Percentiles rank a stretch among this genome's conserved stretches.
Conservation (phyloP, 2,329 filamentous ascomycete genomes). For the Cladobotryum protrusum region DNA sequence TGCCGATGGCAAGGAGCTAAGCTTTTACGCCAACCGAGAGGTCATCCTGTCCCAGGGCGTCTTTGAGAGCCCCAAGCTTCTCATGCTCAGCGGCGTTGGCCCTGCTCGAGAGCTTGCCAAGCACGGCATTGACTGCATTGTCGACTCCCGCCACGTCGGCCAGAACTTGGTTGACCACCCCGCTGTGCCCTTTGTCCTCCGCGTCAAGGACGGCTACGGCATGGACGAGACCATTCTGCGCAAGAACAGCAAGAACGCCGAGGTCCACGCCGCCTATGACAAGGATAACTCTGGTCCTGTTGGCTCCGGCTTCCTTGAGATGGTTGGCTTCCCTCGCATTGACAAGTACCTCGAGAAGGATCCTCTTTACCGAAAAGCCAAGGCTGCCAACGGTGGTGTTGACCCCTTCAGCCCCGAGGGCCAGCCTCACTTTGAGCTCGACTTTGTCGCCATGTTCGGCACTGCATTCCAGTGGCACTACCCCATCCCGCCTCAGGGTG, state of each 20-base stretch:
- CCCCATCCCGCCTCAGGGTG: slow-evolving; percentile 35
- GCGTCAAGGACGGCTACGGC: slow-evolving; percentile 35
- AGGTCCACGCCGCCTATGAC: slow-evolving; percentile 30
- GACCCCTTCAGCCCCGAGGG: slow-evolving; percentile 52
- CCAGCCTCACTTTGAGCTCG: slow-evolving; percentile 56
- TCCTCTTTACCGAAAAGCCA: slow-evolving; percentile 38
- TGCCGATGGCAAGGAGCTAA: slow-evolving; percentile 30
- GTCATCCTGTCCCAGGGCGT: slow-evolving; percentile 46
- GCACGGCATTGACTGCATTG: slow-evolving; percentile 47
- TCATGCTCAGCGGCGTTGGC: slow-evolving; percentile 60
- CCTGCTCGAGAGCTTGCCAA: slow-evolving; percentile 45
- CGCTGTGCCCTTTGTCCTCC: slow-evolving; percentile 44
- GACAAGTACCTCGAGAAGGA: slow-evolving; percentile 46
- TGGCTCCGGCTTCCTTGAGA: slow-evolving; percentile 37
- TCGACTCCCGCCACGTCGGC: slow-evolving; percentile 56
- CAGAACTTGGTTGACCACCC: slow-evolving; percentile 59
- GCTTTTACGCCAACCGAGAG: slow-evolving; percentile 42
- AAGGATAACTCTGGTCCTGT: slow-evolving; percentile 33
- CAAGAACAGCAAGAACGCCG: slow-evolving; percentile 27
- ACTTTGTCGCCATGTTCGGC: slow-evolving; percentile 55
- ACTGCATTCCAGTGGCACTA: slow-evolving; percentile 44
- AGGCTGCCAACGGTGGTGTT: slow-evolving; percentile 34
- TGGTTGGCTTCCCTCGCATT: slow-evolving; percentile 52
- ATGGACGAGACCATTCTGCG: slow-evolving; percentile 37
- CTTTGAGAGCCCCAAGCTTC: slow-evolving; percentile 58